phyloP scores from a whole-genome alignment of 495 filamentous ascomycete species.

The Astrocystis sublimbata region DNA sequence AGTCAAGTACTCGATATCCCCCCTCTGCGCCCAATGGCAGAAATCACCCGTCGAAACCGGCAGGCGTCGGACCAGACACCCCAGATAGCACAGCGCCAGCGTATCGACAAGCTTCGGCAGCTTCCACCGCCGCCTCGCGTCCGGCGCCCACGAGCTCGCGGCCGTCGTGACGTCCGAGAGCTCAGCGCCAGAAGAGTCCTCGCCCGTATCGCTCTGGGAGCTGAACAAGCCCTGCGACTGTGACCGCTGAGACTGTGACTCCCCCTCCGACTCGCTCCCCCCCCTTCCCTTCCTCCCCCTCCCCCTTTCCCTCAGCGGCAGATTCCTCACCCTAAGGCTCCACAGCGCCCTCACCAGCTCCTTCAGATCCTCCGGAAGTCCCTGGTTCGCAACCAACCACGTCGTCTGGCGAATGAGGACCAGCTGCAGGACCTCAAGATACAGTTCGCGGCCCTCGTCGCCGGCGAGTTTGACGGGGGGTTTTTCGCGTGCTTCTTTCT shows the following conservation, averaged over 20 bases:
- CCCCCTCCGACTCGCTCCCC: constrained; percentile 16
- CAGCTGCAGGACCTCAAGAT: constrained; percentile 81
- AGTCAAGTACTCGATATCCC: constrained; percentile 41
- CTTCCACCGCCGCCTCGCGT: constrained; percentile 37
- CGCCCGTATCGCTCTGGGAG: constrained; percentile 35
- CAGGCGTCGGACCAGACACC: constrained; percentile 43
- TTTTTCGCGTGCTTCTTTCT: constrained; percentile 54
- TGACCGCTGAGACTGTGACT: too few species aligned
- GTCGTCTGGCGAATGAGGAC: constrained; percentile 51
- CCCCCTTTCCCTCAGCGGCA: constrained; percentile 30
- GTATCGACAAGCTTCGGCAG: constrained; percentile 44
- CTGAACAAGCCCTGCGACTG: constrained; percentile 36
- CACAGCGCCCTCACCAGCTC: constrained; percentile 54
- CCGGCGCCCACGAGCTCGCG: constrained; percentile 27
- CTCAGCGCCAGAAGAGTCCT: constrained; percentile 20
- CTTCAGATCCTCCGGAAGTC: constrained; percentile 47
- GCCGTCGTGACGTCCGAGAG: constrained; percentile 29
- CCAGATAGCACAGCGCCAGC: constrained; percentile 48
- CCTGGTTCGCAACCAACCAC: constrained; percentile 47
- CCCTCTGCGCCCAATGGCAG: constrained; percentile 43
- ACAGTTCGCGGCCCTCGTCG: constrained; percentile 69
- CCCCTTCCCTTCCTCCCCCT: constrained; percentile 17
- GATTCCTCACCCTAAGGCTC: constrained; percentile 45
- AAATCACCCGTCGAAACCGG: constrained; percentile 49
- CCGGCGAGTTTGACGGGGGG: constrained; percentile 63